Evolutionary conservation across 139 green algal genomes (phyloP).

Genomic region (Chlamydomonas applanata): DNA sequence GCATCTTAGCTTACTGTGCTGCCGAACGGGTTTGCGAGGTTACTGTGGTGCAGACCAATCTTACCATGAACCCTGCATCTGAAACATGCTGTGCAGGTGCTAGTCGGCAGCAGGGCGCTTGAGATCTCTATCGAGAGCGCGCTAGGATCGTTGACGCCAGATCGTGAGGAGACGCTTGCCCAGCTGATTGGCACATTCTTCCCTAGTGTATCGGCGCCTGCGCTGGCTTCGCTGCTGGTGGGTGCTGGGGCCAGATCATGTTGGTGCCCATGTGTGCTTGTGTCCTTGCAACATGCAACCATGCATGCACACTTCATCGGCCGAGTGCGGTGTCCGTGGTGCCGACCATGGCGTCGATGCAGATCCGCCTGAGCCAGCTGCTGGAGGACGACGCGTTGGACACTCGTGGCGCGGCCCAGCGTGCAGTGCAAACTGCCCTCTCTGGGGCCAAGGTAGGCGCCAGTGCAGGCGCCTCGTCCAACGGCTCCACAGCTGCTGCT

Average conservation of each 20-base stretch:
- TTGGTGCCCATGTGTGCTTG: too few relatives aligned
- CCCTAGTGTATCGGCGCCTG: slow-evolving; percentile 2
- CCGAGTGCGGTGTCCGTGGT: too few relatives aligned
- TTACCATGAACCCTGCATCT: too few relatives aligned
- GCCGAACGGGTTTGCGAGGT: too few relatives aligned
- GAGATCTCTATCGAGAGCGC: slow-evolving; percentile 40
- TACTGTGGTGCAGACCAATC: too few relatives aligned
- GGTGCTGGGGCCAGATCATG: too few relatives aligned
- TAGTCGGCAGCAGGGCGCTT: slow-evolving; percentile 40
- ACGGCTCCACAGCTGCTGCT: not conserved
- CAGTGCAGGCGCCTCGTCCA: not conserved
- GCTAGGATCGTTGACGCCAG: slow-evolving; percentile 9
- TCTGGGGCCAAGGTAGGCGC: slow-evolving; percentile 21
- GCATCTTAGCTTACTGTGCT: too few relatives aligned
- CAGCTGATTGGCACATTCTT: slow-evolving; percentile 27
- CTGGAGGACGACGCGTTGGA: slow-evolving; percentile 16
- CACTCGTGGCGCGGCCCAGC: slow-evolving; percentile 24
- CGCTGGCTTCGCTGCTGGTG: not conserved
- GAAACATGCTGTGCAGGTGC: slow-evolving; percentile 22
- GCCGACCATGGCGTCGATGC: not conserved
- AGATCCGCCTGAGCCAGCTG: slow-evolving; percentile 11
- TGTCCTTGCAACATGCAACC: too few relatives aligned
- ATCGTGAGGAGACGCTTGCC: slow-evolving; percentile 13
- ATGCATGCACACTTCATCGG: too few relatives aligned
- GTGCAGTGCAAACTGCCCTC: slow-evolving; percentile 25